Evolutionary conservation across 345 rosid species (phyloP).

Genomic region (Geranium rotundifolium): DNA sequence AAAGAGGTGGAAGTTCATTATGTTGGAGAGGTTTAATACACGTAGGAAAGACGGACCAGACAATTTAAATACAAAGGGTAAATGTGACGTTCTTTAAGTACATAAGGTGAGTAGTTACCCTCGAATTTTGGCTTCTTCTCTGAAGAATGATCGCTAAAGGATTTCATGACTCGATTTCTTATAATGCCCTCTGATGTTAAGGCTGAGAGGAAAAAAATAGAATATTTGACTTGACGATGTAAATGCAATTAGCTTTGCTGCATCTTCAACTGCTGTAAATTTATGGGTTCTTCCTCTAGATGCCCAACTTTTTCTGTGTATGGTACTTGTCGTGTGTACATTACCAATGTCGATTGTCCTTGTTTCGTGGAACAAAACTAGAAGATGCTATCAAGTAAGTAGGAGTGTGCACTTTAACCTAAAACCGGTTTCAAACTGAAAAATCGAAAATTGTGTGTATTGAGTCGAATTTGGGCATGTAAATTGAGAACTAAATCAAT

Average conservation of each 20-base stretch:
- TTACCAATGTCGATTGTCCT: conserved; percentile 26
- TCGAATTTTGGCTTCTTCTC: no score
- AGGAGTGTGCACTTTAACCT: no score
- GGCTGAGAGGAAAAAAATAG: conserved; percentile 59
- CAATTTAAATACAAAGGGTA: no score
- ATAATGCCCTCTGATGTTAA: conserved; percentile 71
- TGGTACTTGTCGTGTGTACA: conserved; percentile 21
- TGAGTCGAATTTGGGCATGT: no score
- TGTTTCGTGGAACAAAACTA: conserved; percentile 17
- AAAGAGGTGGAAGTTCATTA: no score
- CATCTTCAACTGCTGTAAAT: conserved; percentile 45
- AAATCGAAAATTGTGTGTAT: no score
- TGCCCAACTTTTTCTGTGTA: conserved; percentile 21
- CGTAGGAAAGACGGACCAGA: no score
- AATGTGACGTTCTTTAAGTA: conserved; percentile 7
- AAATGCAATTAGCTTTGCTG: conserved; percentile 68
- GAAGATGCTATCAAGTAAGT: conserved; percentile 15
- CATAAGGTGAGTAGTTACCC: conserved; percentile 19
- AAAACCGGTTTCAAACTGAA: no score
- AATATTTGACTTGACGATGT: conserved; percentile 78
- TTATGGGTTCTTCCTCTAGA: conserved; percentile 21
- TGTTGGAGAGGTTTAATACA: no score
- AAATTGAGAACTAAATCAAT: no score
- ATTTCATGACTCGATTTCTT: conserved; percentile 30
- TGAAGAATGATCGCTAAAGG: conserved; percentile 5